Percentiles rank a stretch among this genome's conserved stretches.
phyloP scores from a whole-genome alignment of 495 filamentous ascomycete genomes.

The Podospora anserina region DNA sequence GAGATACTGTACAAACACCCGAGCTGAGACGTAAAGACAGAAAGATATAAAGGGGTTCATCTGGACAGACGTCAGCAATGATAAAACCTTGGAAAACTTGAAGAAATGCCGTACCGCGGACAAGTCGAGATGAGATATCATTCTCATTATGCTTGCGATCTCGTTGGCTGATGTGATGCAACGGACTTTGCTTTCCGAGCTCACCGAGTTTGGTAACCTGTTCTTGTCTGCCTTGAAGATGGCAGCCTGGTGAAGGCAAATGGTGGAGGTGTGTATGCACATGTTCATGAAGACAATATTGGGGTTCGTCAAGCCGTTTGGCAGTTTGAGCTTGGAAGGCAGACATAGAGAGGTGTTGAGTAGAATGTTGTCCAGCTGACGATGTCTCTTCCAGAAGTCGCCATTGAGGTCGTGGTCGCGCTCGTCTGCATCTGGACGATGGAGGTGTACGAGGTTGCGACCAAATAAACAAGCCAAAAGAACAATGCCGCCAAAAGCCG shows the following conservation, averaged over 20 bases:
- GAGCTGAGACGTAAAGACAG: slow-evolving; percentile 89
- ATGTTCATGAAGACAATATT: slow-evolving; percentile 96
- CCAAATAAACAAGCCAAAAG: slow-evolving; percentile 88
- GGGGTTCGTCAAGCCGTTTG: slow-evolving; percentile 67
- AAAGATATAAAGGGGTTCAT: slow-evolving; percentile 97
- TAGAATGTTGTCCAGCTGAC: slow-evolving; percentile 84
- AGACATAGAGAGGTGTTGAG: slow-evolving; percentile 80
- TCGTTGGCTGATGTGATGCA: slow-evolving; percentile 93
- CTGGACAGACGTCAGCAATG: slow-evolving; percentile 44
- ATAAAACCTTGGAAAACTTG: neutral
- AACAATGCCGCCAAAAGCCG: slow-evolving; percentile 76
- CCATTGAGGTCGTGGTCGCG: slow-evolving; percentile 86
- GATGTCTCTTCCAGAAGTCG: slow-evolving; percentile 93
- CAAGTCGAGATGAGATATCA: slow-evolving; percentile 87
- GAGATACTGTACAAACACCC: slow-evolving; percentile 93
- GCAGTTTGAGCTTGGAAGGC: slow-evolving; percentile 78
- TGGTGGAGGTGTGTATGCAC: slow-evolving; percentile 93
- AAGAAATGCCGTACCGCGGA: slow-evolving; percentile 58
- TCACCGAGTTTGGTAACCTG: slow-evolving; percentile 68
- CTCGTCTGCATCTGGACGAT: slow-evolving; percentile 81
- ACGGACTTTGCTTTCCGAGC: slow-evolving; percentile 83
- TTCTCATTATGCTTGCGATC: slow-evolving; percentile 94
- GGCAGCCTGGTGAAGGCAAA: slow-evolving; percentile 95
- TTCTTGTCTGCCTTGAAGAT: slow-evolving; percentile 97
- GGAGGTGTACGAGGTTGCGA: slow-evolving; percentile 88